These are phyloP conservation scores for Naganishia cerealis DNA, from an alignment of 1,284 basidiomycete genomes.

Conservation along the genomic window DNA sequence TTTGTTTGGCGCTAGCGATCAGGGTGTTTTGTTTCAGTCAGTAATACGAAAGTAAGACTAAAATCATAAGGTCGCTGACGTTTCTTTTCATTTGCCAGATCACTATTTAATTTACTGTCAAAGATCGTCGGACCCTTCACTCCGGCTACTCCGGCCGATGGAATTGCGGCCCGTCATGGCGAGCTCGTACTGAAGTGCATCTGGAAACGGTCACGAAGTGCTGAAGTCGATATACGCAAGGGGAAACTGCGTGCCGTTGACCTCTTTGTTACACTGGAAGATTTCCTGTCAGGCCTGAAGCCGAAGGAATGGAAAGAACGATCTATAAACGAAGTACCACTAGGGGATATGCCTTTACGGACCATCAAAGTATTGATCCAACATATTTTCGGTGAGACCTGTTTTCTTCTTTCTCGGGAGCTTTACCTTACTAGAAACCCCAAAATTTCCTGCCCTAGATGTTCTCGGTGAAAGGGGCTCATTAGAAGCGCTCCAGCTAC, in stretches of 20 bases:
- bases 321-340: constrained; percentile 83
- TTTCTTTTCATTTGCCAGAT: constrained; percentile 52
- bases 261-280: constrained; percentile 89
- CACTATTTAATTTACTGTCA: constrained; percentile 78
- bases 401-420: neutral
- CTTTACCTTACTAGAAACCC: neutral
- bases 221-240: constrained; percentile 84
- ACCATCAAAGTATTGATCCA: constrained; percentile 98
- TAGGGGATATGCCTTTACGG: constrained; percentile 93
- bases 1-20: constrained; percentile 83
- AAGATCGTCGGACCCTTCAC: constrained; percentile 86
- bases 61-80: constrained; percentile 21
- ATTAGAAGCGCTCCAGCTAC: constrained; percentile 12
- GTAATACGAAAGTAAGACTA: constrained; percentile 42
- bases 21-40: constrained; percentile 88
- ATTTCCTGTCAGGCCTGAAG: constrained; percentile 87
- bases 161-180: constrained; percentile 82
- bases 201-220: constrained; percentile 94
- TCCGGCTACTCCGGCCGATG: constrained; percentile 60
- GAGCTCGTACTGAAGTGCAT: constrained; percentile 97
- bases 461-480: constrained; percentile 20
- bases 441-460: neutral
- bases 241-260: constrained; percentile 78
- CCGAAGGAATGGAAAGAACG: constrained; percentile 94
- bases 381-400: constrained; percentile 79